Conservation (phyloP, 371 early-diverging fungal species). For the Fennellomyces sp. region DNA sequence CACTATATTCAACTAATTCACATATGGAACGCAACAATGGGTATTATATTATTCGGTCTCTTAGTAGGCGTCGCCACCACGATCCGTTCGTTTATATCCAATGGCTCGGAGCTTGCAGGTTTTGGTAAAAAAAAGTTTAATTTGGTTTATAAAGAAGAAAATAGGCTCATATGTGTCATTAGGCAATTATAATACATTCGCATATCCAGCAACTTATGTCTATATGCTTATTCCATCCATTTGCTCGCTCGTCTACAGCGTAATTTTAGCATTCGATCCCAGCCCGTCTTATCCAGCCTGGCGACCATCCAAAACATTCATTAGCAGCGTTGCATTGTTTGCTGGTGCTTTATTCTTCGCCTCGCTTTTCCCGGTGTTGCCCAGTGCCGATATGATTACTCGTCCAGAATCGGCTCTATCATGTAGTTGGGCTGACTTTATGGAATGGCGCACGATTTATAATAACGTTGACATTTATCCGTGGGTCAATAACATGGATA, state of each 20-base stretch:
- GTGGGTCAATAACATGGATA: constrained; percentile 44
- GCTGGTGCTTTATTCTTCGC: constrained; percentile 27
- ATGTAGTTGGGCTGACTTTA: constrained; percentile 42
- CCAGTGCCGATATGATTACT: constrained; percentile 41
- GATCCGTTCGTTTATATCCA: constrained; percentile 30
- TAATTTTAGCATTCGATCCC: constrained; percentile 32
- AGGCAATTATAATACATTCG: constrained; percentile 43
- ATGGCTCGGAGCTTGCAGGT: constrained; percentile 32
- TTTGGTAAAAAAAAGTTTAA: constrained; percentile 30
- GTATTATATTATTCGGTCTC: constrained; percentile 12
- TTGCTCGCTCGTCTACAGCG: constrained; percentile 29
- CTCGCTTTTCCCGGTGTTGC: constrained; percentile 30
- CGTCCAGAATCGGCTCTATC: constrained; percentile 28
- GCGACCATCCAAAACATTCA: constrained; percentile 40
- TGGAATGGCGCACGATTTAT: constrained; percentile 39
- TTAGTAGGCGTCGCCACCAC: constrained; percentile 25
- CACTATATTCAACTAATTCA: constrained; percentile 22
- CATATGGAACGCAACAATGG: constrained; percentile 11
- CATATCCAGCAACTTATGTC: constrained; percentile 46
- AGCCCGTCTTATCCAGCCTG: constrained; percentile 41
- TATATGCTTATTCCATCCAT: constrained; percentile 44
- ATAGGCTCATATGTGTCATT: background rate
- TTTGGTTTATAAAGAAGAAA: too few species aligned
- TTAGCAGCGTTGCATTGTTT: constrained; percentile 24
- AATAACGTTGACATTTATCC: constrained; percentile 33